Conservation (phyloP, 441 rosid genomes). For the Populus hybrid region DNA sequence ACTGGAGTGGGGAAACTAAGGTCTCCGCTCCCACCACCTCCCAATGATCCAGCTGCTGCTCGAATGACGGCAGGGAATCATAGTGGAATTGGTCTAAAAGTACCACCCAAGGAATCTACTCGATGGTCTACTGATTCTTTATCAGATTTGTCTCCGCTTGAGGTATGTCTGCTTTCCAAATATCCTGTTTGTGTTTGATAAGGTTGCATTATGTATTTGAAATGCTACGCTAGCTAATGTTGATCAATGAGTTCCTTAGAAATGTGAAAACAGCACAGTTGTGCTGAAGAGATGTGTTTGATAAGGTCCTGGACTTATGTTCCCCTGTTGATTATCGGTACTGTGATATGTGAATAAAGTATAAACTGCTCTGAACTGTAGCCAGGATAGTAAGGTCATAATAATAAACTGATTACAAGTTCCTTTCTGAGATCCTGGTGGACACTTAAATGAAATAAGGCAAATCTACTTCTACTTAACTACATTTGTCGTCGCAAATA, state of each 20-base stretch:
- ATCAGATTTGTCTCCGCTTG: conserved; percentile 70
- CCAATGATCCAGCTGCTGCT: conserved; percentile 75
- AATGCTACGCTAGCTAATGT: neutral
- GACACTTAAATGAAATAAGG: neutral
- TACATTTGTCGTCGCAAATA: neutral
- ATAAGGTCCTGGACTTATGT: neutral
- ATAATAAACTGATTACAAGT: neutral
- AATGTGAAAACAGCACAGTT: neutral
- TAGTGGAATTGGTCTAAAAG: conserved; percentile 22
- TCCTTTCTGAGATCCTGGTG: neutral
- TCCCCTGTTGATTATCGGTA: neutral
- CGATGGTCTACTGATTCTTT: conserved; percentile 49
- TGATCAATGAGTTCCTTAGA: neutral
- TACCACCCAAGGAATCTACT: conserved; percentile 31
- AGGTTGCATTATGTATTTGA: neutral
- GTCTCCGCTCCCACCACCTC: conserved; percentile 92
- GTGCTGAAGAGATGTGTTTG: neutral
- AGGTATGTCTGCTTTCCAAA: conserved; percentile 41
- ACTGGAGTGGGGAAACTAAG: conserved; percentile 50
- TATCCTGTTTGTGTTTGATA: neutral
- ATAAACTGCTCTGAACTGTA: neutral
- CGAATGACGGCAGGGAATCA: conserved; percentile 43
- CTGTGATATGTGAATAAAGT: too few species aligned
- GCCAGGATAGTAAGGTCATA: neutral
- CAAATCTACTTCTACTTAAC: neutral